phyloP scores from a whole-genome alignment of 1,284 basidiomycete species.

The Hypsizygus ulmarius region DNA sequence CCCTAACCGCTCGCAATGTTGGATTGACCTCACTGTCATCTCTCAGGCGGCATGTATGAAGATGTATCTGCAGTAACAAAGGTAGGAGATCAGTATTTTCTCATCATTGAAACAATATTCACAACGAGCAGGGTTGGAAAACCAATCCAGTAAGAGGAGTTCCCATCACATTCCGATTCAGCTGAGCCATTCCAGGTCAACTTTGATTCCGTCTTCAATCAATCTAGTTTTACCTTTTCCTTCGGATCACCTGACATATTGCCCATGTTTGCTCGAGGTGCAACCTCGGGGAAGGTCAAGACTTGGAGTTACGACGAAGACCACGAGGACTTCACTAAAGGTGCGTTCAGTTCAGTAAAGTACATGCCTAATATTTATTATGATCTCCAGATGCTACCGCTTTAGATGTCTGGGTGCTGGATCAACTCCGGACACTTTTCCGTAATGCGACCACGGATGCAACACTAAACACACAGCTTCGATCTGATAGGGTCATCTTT shows the following conservation, averaged over 20 bases:
- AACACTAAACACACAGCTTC: constrained; percentile 48
- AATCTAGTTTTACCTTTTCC: constrained; percentile 74
- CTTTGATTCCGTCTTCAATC: constrained; percentile 90
- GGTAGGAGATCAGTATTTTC: constrained; percentile 36
- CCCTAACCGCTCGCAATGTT: background rate
- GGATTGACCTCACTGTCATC: background rate
- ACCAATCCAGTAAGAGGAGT: constrained; percentile 70
- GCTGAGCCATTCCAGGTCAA: constrained; percentile 50
- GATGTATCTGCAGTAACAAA: constrained; percentile 89
- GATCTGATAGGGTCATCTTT: constrained; percentile 65
- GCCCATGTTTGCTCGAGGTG: constrained; percentile 84
- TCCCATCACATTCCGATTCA: background rate
- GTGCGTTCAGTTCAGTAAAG: constrained; percentile 33
- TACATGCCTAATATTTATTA: background rate
- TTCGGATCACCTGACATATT: constrained; percentile 91
- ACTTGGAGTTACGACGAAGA: constrained; percentile 79
- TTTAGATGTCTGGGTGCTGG: constrained; percentile 80
- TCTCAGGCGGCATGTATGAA: constrained; percentile 83
- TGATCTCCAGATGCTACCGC: constrained; percentile 64
- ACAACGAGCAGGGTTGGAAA: constrained; percentile 72
- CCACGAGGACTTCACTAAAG: constrained; percentile 84
- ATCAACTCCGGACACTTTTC: constrained; percentile 60
- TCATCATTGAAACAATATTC: background rate
- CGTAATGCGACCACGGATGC: constrained; percentile 58
- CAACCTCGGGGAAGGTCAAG: constrained; percentile 66